phyloP scores from a whole-genome alignment of 1,139 yeast species.

The Protomyces gravidus region DNA sequence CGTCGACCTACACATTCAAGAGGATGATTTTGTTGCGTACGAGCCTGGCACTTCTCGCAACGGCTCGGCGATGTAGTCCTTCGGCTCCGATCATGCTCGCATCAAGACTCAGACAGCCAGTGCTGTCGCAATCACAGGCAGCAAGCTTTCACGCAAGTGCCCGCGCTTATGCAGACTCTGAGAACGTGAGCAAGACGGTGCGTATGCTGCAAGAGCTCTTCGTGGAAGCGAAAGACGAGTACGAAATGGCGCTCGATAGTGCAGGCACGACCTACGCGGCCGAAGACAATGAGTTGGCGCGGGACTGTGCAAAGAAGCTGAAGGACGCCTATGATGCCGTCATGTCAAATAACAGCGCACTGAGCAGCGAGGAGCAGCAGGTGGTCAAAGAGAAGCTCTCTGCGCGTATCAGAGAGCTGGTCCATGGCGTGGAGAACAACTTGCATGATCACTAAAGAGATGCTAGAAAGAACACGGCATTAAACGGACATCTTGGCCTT shows the following conservation, averaged over 20 bases:
- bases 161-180: neutral
- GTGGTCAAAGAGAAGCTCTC: constrained; percentile 23
- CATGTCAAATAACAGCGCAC: constrained; percentile 4
- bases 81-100: too few species aligned
- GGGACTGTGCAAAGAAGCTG: constrained; percentile 15
- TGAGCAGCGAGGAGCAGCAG: constrained; percentile 19
- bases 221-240: constrained; percentile 26
- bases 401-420: constrained; percentile 15
- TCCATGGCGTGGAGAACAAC: constrained; percentile 25
- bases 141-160: neutral
- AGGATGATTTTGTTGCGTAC: too few species aligned
- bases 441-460: constrained; percentile 13
- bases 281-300: constrained; percentile 25
- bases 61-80: too few species aligned
- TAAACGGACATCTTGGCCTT: constrained; percentile 30
- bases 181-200: constrained; percentile 5
- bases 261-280: constrained; percentile 25
- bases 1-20: too few species aligned
- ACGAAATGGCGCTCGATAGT: constrained; percentile 17
- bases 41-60: too few species aligned
- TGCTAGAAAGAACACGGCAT: neutral
- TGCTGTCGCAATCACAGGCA: too few species aligned
- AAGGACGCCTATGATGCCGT: constrained; percentile 8
- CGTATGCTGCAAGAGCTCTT: constrained; percentile 16
- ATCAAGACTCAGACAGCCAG: too few species aligned